These are phyloP conservation scores for Ceratobasidium sp. DNA, from an alignment of 1,284 basidiomycete species.

Conservation along the genomic window DNA sequence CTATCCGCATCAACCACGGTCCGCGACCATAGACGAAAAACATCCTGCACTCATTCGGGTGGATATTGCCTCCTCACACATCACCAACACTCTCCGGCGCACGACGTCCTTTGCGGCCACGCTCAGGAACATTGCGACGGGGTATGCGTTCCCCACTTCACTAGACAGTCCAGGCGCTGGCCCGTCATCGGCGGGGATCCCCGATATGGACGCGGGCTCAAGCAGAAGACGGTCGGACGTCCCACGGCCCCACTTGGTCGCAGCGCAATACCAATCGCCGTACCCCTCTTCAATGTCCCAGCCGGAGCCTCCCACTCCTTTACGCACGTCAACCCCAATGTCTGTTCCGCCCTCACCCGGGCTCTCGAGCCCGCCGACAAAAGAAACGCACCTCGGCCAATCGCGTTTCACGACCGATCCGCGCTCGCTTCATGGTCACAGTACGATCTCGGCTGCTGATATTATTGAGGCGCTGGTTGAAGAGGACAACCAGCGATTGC, in stretches of 20 bases:
- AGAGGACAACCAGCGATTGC: conserved; percentile 88
- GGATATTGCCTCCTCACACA: conserved; percentile 40
- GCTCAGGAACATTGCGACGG: conserved; percentile 78
- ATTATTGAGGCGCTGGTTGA: conserved; percentile 89
- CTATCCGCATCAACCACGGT: conserved; percentile 39
- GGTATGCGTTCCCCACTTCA: conserved; percentile 69
- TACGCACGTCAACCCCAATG: conserved; percentile 51
- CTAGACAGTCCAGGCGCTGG: conserved; percentile 42
- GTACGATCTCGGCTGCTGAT: conserved; percentile 71
- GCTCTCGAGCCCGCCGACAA: conserved; percentile 23
- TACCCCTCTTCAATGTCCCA: conserved; percentile 59
- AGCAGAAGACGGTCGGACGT: conserved; percentile 61
- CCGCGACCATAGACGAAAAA: conserved; percentile 47
- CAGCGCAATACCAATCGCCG: conserved; percentile 78
- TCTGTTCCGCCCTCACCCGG: conserved; percentile 32
- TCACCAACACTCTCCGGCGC: conserved; percentile 68
- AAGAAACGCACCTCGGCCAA: conserved; percentile 15
- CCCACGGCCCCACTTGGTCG: conserved; percentile 78
- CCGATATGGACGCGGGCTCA: conserved; percentile 46
- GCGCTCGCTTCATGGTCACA: conserved; percentile 51
- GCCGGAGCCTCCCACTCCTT: conserved; percentile 50
- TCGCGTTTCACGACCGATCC: conserved; percentile 41
- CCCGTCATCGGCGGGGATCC: not conserved
- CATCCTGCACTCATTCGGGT: conserved; percentile 61
- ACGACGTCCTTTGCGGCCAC: conserved; percentile 87